Evolutionary conservation across 1,284 basidiomycete species (phyloP), one percentile per base, ranked within the genome.

Genomic region (Cutaneotrichosporon sp.): DNA sequence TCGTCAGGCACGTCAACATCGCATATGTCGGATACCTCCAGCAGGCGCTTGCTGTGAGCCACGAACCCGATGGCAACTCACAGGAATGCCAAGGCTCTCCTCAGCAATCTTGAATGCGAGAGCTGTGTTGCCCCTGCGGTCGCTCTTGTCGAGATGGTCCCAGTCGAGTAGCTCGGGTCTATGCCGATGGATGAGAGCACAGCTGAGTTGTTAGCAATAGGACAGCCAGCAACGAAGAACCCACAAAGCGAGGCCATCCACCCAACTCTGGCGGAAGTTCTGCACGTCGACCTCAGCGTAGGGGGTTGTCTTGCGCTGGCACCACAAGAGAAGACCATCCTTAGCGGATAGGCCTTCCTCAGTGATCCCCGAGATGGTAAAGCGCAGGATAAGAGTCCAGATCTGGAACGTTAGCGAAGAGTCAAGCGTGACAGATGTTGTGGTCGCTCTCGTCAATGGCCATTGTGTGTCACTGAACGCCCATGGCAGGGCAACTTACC

Each of bases 281-380:
- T 89, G 84, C 8, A 98, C 90, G 50, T 96, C 78, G 17, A 97
- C 93, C 63, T 93, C 89, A n/a, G 54, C 55, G 76, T 98, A 97
- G 0, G 86, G 84, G 26, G 82, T 83, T 1, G 96, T 98, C 76
- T 96, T 96, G 51, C 94, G 84, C 70, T 97, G 94, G 78, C 93
- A 97, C 94, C 94, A 98, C 1, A 98, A 81, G 3, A 98, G 78
- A 12, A 98, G 81, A 38, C 92, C 94, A 71, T 97, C 96, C 73
- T 94, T 93, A 1, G 94, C 94, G 6, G 91, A 94, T 24, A 97
- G 81, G 49, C 94, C 94, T 76, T 97, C 94, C 79, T 94, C 91
- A 90, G 85, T 94, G 77, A 98, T 97, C 66, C 94, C 92, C 16
- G 94, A 92, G 61, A 98, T 97, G 22, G 93, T 96, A 74, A 97